Percentiles rank a stretch among this genome's conserved stretches.
Evolutionary conservation across 2,329 filamentous ascomycete genomes (phyloP).

Genomic region (Alternaria brassicae): DNA sequence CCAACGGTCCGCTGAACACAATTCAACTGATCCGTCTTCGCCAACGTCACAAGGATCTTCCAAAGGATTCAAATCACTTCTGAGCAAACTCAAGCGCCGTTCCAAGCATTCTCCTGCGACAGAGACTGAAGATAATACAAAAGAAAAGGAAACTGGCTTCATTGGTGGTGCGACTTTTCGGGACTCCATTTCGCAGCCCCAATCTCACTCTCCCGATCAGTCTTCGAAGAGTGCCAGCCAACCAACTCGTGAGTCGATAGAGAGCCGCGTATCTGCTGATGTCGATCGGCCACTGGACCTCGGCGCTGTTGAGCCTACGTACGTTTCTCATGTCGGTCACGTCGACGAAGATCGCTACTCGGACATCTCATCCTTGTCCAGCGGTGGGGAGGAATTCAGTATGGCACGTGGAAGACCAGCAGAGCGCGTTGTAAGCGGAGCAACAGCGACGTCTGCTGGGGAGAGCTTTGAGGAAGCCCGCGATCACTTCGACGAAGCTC

Average conservation of each 20-base stretch:
- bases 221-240: constrained; percentile 10
- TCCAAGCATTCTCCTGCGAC: constrained; percentile 40
- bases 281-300: constrained; percentile 20
- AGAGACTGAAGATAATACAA: constrained; percentile 17
- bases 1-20: constrained; percentile 13
- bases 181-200: constrained; percentile 30
- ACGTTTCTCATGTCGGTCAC: constrained; percentile 20
- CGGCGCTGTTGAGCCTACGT: constrained; percentile 23
- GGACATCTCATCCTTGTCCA: constrained; percentile 48
- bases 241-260: constrained; percentile 14
- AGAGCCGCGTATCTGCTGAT: constrained; percentile 8
- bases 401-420: constrained; percentile 30
- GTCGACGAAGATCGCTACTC: constrained; percentile 30
- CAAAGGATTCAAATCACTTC: constrained; percentile 48
- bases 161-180: constrained; percentile 55
- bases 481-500: constrained; percentile 58
- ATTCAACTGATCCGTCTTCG: constrained; percentile 24
- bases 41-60: constrained; percentile 40
- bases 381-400: constrained; percentile 16
- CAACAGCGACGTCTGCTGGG: constrained; percentile 49
- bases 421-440: constrained; percentile 30
- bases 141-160: constrained; percentile 46
- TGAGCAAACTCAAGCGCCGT: constrained; percentile 50
- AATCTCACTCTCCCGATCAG: constrained; percentile 21
- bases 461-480: constrained; percentile 62